These are phyloP conservation scores for Wickerhamomyces sp. DNA, from an alignment of 1,139 yeast genomes.

Conservation along the genomic window DNA sequence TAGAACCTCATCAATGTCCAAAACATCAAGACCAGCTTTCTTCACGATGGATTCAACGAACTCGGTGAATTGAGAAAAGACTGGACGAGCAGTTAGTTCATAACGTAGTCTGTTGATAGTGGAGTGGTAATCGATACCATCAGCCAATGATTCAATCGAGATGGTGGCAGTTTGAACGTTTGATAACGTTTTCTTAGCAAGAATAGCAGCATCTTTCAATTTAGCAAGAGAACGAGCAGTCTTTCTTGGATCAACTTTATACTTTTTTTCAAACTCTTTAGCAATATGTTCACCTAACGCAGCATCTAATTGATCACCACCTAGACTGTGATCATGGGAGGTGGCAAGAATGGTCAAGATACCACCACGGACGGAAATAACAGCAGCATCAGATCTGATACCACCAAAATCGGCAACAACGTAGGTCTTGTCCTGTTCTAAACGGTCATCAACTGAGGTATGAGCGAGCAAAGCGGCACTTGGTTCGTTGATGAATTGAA, in stretches of 20 bases:
- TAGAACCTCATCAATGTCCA: conserved; percentile 87
- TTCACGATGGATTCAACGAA: conserved; percentile 71
- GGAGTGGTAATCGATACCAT: conserved; percentile 90
- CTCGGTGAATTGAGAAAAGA: conserved; percentile 66
- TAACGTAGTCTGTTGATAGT: conserved; percentile 91
- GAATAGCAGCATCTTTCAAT: conserved; percentile 76
- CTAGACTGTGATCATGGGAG: conserved; percentile 74
- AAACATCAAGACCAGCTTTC: conserved; percentile 80
- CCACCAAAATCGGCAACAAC: conserved; percentile 98
- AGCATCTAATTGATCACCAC: conserved; percentile 83
- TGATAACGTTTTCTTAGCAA: conserved; percentile 86
- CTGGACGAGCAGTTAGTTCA: conserved; percentile 81
- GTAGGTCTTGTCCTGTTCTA: conserved; percentile 68
- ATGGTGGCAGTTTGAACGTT: conserved; percentile 86
- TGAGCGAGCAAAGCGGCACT: conserved; percentile 82
- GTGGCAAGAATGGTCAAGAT: conserved; percentile 85
- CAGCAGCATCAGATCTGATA: conserved; percentile 93
- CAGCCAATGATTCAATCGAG: conserved; percentile 92
- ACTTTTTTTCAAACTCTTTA: conserved; percentile 89
- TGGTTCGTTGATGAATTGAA: conserved; percentile 91
- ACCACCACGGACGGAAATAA: conserved; percentile 90
- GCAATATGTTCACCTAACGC: conserved; percentile 81
- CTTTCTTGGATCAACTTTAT: conserved; percentile 72
- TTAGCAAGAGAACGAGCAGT: conserved; percentile 86
- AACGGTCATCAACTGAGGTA: conserved; percentile 45